Conservation (phyloP, 208 protist species). For the Trypanosoma boissoni region DNA sequence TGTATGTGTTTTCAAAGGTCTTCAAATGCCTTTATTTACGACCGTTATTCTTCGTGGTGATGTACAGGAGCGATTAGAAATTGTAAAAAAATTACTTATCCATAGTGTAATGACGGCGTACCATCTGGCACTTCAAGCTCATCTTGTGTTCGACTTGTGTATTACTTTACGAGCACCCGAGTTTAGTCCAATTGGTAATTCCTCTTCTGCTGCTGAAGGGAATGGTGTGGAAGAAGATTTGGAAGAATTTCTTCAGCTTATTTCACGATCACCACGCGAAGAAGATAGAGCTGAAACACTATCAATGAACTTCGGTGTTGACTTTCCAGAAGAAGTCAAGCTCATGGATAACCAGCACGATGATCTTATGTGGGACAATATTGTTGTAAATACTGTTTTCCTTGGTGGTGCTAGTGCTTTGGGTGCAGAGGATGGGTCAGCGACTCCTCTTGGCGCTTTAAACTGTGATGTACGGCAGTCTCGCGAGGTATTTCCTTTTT, state of each 20-base stretch:
- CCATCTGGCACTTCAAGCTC: constrained; percentile 27
- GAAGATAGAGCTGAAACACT: constrained; percentile 18
- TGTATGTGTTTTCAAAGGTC: constrained; percentile 22
- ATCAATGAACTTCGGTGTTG: constrained; percentile 31
- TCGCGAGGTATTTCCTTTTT: constrained; percentile 25
- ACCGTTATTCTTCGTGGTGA: constrained; percentile 24
- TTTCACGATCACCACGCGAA: not conserved
- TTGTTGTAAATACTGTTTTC: constrained; percentile 29
- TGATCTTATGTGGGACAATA: constrained; percentile 21
- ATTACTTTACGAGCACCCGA: not conserved
- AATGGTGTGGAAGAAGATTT: not conserved
- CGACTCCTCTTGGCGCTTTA: no score
- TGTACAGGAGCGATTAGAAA: constrained; percentile 5
- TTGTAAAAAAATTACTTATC: constrained; percentile 18
- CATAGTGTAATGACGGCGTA: constrained; percentile 16
- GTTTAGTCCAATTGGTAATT: not conserved
- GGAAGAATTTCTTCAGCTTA: constrained; percentile 13
- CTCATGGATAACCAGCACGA: constrained; percentile 14
- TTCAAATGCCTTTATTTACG: constrained; percentile 22
- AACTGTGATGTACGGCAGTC: constrained; percentile 10
- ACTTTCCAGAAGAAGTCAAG: constrained; percentile 19
- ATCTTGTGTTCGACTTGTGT: constrained; percentile 25
- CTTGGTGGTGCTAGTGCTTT: constrained; percentile 10
- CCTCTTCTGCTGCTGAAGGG: not conserved
- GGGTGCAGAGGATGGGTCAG: not conserved